Base-by-base conservation (phyloP, 192 early-diverging fungal genomes). In the Linnemannia elongata region DNA sequence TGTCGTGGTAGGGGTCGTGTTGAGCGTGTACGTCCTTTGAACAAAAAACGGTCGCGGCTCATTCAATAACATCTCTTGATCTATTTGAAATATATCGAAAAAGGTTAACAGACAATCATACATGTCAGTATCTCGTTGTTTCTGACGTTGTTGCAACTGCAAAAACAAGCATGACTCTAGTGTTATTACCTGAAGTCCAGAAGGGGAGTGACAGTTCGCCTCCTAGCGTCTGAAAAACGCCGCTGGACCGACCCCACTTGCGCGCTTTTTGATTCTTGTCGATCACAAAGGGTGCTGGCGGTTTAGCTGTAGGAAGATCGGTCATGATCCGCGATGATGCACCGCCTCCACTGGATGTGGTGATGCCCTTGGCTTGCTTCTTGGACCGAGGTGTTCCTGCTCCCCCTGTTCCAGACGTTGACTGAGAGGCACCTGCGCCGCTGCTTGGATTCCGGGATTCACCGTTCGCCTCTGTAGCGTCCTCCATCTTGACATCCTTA, bases 1-100 rank as follows among this genome's bases (percentile, higher is more conserved):
- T 69, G 73, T 27, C 71, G 54, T 39, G 70, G 70, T 20, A 30
- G 38, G 24, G n/a, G 76, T 45, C 36, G 75, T 85, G 66, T 45
- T 42, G n/a, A 82, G 49, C 17, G 80, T 49, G 33, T 63, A 55
- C 6, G 63, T 10, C 33, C 72, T 72, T 52, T 87, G 85, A 7
- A 80, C 45, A 41, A 70, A 72, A 9, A 71, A 57, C n/a, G 85
- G 85, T 55, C 72, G 66, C 18, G 85, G 76, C 10, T 87, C 85
- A 52, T 87, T 87, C n/a, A 87, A 57, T 9, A 87, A 20, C 85
- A 87, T 87, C 27, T 87, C 85, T 36, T 87, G 85, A 72, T 81
- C 85, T 87, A 80, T 42, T 9, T 35, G 49, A 10, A 20, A 77
- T 41, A 45, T 68, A 60, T 20, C 30, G 10, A 52, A n/a, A 66